A percentile compares a stretch with the other conserved stretches of the same genome.
Evolutionary conservation across 441 rosid genomes (phyloP).

Genomic region (Erodium trifolium): DNA sequence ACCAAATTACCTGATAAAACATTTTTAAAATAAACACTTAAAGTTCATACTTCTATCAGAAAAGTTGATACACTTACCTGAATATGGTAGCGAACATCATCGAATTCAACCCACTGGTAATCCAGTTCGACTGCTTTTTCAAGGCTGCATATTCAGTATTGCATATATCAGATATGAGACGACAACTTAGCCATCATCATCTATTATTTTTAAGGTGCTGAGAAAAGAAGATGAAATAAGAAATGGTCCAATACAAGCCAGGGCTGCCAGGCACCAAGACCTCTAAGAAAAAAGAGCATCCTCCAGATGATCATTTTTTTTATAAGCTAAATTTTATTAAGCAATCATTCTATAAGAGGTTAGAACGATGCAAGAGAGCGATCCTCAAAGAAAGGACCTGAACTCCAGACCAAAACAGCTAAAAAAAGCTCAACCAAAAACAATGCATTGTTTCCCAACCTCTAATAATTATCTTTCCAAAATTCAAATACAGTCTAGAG

Average conservation of each 20-base stretch:
- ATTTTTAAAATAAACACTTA: not conserved
- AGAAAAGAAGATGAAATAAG: not conserved
- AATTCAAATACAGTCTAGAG: not conserved
- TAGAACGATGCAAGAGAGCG: no score
- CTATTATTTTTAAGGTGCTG: no score
- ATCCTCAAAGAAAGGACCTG: no score
- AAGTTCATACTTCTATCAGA: not conserved
- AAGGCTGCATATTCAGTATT: constrained; percentile 40
- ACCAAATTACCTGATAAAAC: not conserved
- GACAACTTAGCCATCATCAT: not conserved
- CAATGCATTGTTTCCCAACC: not conserved
- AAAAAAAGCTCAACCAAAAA: no score
- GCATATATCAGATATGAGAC: constrained; percentile 1
- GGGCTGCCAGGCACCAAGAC: not conserved
- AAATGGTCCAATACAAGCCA: not conserved
- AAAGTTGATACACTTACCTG: constrained; percentile 43
- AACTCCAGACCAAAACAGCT: no score
- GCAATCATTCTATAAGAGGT: no score
- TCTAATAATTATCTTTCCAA: not conserved
- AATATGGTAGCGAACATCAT: constrained; percentile 82
- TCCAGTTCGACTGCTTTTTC: constrained; percentile 85
- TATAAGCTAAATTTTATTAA: no score
- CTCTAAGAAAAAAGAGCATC: not conserved
- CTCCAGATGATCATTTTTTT: not conserved
- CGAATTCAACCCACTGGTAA: constrained; percentile 86